These are phyloP conservation scores for Astragalus membranaceus DNA, from an alignment of 306 rosid genomes.

Conservation along the genomic window DNA sequence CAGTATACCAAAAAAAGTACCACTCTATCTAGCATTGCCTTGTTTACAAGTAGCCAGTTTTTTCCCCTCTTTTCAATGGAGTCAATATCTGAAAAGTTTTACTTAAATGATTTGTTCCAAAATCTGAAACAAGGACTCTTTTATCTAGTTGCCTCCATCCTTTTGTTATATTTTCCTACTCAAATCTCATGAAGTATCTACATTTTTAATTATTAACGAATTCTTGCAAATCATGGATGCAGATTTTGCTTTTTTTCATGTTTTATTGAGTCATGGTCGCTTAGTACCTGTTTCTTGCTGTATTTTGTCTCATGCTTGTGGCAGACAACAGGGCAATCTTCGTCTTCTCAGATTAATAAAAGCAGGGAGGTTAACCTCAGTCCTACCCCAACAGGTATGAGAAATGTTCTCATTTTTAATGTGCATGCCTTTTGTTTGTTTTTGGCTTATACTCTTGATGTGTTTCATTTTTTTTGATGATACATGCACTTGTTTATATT, in stretches of 20 bases:
- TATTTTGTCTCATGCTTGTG: conserved; percentile 16
- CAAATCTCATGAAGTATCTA: neutral
- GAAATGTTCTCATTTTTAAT: conserved; percentile 10
- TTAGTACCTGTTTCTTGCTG: conserved; percentile 12
- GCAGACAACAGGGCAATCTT: conserved; percentile 47
- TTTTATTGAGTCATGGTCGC: conserved; percentile 10
- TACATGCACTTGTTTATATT: neutral
- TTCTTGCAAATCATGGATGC: neutral
- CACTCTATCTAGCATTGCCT: neutral
- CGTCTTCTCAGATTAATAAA: conserved; percentile 28
- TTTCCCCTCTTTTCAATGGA: conserved; percentile 1
- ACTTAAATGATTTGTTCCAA: neutral
- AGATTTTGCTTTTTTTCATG: neutral
- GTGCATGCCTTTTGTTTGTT: conserved; percentile 12
- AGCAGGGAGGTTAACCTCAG: conserved; percentile 41
- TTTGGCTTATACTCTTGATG: conserved; percentile 2
- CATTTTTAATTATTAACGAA: neutral
- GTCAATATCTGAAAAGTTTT: neutral
- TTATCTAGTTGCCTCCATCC: neutral
- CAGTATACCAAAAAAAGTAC: no score
- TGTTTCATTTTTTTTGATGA: conserved; percentile 12
- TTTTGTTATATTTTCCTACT: neutral
- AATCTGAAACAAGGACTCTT: neutral
- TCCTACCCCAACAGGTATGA: conserved; percentile 39
- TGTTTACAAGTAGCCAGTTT: neutral